These are phyloP conservation scores for Hyaloscypha variabilis DNA, from an alignment of 495 filamentous ascomycete genomes.

Conservation along the genomic window DNA sequence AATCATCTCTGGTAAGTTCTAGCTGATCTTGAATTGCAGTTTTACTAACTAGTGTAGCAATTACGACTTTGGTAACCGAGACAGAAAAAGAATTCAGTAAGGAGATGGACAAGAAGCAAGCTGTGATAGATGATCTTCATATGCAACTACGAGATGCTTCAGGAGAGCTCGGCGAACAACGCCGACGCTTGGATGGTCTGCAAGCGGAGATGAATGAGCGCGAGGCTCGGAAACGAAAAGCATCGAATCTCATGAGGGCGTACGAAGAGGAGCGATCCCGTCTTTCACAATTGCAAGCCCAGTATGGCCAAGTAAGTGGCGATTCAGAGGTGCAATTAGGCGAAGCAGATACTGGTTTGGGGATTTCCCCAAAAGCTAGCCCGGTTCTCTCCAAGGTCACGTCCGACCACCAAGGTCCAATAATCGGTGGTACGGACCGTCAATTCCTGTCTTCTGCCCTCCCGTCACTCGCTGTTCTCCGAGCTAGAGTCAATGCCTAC, in stretches of 20 bases:
- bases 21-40: neutral
- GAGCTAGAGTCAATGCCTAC: conserved; percentile 49
- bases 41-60: conserved; percentile 50
- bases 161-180: conserved; percentile 73
- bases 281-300: conserved; percentile 38
- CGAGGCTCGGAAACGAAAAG: conserved; percentile 60
- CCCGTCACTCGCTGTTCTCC: conserved; percentile 22
- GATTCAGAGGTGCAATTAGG: conserved; percentile 44
- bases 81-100: conserved; percentile 73
- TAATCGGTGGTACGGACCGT: conserved; percentile 27
- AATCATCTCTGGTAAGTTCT: conserved; percentile 65
- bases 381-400: conserved; percentile 28
- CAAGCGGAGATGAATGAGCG: conserved; percentile 61
- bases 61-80: conserved; percentile 71
- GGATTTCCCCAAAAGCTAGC: conserved; percentile 41
- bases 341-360: conserved; percentile 50
- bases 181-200: conserved; percentile 67
- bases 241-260: conserved; percentile 60
- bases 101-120: conserved; percentile 80
- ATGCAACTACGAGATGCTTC: conserved; percentile 76
- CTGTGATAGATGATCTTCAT: conserved; percentile 76
- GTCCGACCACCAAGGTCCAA: conserved; percentile 22
- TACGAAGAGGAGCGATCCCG: conserved; percentile 48
- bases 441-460: conserved; percentile 25
- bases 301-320: conserved; percentile 36